Evolutionary conservation across 768 basidiomycete species (phyloP), one percentile per base, ranked within the genome.

Genomic region (Lactarius pseudohatsudake): DNA sequence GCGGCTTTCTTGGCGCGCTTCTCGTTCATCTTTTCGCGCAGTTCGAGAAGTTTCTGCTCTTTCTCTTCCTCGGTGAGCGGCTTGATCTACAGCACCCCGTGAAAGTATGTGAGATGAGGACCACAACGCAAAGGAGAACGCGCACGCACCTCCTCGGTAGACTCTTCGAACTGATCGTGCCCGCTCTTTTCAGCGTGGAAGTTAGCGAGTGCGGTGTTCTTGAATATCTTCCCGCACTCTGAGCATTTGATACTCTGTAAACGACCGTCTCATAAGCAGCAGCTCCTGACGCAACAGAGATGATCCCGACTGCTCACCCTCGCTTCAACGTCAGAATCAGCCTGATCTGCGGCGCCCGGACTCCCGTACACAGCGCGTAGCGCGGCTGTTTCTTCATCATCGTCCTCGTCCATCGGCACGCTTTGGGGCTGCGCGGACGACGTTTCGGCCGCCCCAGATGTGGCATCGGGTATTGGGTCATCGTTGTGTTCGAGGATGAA

Each of bases 41-140:
- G 78, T 69, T 97, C 96, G 0, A 78, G 86, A 0, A 98, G 81
- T 73, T 88, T 92, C 70, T 86, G 80, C 65, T 86, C 84, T 81
- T 89, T 96, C 77, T 98, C 94, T 72, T 96, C 94, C 77, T 98
- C 95, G 0, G 96, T 98, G 60, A 99, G 76, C 0, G 96, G 95
- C 74, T 94, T 94, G 76, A 98, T 86, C 93, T 94, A 64, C 15
- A 45, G 15, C 10, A 7, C 38, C 3, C 57, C 28, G 47, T 32
- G 57, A 22, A 22, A 34, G 34, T 38, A 9, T 22, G 32, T 40
- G 30, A 45, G 55, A 38, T 38, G 36, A 38, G 50, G 54, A 67
- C 61, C 47, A 16, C 36, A 54, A 18, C 6, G 30, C 34, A 45
- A 30, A 38, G 28, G 34, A 57, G 70, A 60, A 40, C 53, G n/a